Evolutionary conservation across 352 stramenopile genomes (phyloP), one percentile per base, ranked within the genome.

Genomic region (Pythium brassicae): DNA sequence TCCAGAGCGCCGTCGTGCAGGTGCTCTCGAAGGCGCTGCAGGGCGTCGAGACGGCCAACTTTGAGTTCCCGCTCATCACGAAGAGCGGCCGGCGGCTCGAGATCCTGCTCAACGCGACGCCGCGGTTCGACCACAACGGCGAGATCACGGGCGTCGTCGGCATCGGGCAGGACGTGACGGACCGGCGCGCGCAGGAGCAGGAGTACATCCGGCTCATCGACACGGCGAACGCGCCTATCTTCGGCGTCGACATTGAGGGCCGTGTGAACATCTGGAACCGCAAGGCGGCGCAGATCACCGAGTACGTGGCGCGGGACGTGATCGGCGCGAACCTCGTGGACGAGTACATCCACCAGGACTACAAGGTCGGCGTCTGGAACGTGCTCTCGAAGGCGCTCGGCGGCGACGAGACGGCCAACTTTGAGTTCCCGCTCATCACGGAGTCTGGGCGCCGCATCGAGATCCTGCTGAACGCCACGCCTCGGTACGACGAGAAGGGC

Each of bases 191-290:
- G 14, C 82, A 92, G 53, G 82, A 92, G 23, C 82, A 89, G 46
- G 81, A 92, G 52, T 92, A 92, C 56, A 76, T 69, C 0, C 77
- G 82, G n/a, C 61, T 95, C 3, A 92, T 96, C 50, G 86, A 96
- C 50, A 93, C 77, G 29, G 85, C 86, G 0, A 94, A 96, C 55
- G 78, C 83, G 2, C 81, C 85, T 1, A 94, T 94, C 46, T 90
- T 94, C 62, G 84, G 82, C 26, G 76, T 92, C 19, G 82, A 94
- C 60, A 61, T 35, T 11, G 61, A 83, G 43, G 71, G 83, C 15
- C 68, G 74, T 43, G 83, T 92, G 23, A 90, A 92, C 42, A 89
- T 88, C 55, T 89, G 85, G 85, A 94, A 95, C 35, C 62, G 79
- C 5, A 91, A 92, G 68, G 85, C 77, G 55, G 76, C 72, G 9